Evolutionary conservation across 805 yeast genomes (phyloP).

Genomic region (Starmerella bombi): DNA sequence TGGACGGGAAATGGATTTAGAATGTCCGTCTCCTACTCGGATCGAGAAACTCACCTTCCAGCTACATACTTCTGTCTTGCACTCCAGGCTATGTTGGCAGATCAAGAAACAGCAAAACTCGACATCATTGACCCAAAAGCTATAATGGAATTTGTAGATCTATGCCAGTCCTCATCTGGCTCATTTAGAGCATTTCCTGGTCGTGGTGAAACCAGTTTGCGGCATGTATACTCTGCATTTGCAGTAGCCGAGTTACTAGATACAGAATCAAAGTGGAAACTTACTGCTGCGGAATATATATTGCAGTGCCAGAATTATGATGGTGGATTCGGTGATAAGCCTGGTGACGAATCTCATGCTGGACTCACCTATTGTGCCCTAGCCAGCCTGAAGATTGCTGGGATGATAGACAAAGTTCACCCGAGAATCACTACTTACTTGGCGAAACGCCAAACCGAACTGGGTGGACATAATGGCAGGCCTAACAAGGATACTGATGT

Average conservation of each 20-base stretch:
- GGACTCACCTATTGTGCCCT: slow-evolving; percentile 82
- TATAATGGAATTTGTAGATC: slow-evolving; percentile 40
- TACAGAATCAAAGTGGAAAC: slow-evolving; percentile 30
- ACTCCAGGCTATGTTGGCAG: slow-evolving; percentile 27
- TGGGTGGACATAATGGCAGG: slow-evolving; percentile 81
- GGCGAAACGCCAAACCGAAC: slow-evolving; percentile 14
- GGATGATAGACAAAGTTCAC: neutral
- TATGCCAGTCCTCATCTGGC: slow-evolving; percentile 51
- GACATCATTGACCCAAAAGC: neutral
- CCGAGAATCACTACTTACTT: slow-evolving; percentile 1
- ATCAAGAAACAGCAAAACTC: neutral
- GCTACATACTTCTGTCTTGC: slow-evolving; percentile 67
- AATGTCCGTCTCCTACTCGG: slow-evolving; percentile 4
- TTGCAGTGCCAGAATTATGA: slow-evolving; percentile 31
- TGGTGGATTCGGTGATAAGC: slow-evolving; percentile 59
- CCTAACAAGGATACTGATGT: slow-evolving; percentile 76
- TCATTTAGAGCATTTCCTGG: slow-evolving; percentile 31
- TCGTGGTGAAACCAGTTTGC: slow-evolving; percentile 50
- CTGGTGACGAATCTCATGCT: slow-evolving; percentile 55
- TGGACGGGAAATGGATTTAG: slow-evolving; percentile 14
- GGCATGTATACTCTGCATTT: slow-evolving; percentile 63
- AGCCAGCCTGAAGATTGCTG: slow-evolving; percentile 40
- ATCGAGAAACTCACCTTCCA: slow-evolving; percentile 5
- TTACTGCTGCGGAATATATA: slow-evolving; percentile 32
- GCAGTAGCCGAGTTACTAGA: slow-evolving; percentile 31